These are phyloP conservation scores for Beauveria asiatica DNA, from an alignment of 2,329 filamentous ascomycete species.

Conservation along the genomic window DNA sequence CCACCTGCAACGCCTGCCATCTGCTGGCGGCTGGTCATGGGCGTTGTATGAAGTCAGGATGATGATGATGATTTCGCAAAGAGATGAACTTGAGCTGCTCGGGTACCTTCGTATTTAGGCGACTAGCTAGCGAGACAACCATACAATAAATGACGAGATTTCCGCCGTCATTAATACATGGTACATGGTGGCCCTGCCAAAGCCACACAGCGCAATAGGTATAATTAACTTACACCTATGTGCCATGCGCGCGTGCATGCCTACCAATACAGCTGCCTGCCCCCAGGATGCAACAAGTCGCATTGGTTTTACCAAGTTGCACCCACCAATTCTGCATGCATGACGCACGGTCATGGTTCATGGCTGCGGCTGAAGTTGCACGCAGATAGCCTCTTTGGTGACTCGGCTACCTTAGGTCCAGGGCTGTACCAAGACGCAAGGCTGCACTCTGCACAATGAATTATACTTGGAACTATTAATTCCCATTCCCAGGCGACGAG, in stretches of 20 bases:
- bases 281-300: too few species aligned
- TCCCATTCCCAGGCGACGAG: neutral
- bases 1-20: neutral
- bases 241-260: too few species aligned
- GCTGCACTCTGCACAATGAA: neutral
- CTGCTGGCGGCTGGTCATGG: neutral
- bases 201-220: neutral
- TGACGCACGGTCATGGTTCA: neutral
- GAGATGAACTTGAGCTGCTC: too few species aligned
- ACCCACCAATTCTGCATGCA: neutral
- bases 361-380: neutral
- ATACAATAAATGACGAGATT: neutral
- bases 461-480: neutral
- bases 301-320: neutral
- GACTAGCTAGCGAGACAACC: neutral
- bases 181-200: neutral
- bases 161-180: neutral
- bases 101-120: neutral
- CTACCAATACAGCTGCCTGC: neutral
- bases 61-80: neutral
- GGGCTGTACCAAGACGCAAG: neutral
- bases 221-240: neutral
- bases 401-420: too few species aligned
- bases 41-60: neutral
- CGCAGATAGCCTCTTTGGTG: neutral